A percentile compares a stretch with the other conserved stretches of the same genome.
Evolutionary conservation across 495 filamentous ascomycete species (phyloP).

Genomic region (Talaromyces ruber): DNA sequence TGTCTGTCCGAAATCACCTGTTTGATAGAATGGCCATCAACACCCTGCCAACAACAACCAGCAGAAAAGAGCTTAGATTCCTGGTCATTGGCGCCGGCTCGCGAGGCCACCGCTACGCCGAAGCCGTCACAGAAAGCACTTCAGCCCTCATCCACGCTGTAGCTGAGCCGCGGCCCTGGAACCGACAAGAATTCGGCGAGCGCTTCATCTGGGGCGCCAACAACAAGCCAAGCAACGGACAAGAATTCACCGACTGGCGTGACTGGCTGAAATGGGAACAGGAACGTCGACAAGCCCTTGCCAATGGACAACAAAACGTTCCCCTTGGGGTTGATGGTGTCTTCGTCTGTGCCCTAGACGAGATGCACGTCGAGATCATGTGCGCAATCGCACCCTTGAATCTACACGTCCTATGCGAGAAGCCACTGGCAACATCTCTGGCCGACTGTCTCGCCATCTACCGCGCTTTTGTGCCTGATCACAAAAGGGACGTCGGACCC

Average conservation of each 20-base stretch:
- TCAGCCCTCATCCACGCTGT: constrained; percentile 64
- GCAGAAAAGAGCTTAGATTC: constrained; percentile 32
- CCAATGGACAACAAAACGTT: constrained; percentile 5
- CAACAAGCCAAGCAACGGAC: constrained; percentile 35
- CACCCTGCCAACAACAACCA: background rate
- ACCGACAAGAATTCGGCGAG: constrained; percentile 57
- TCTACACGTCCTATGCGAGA: constrained; percentile 89
- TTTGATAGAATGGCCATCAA: background rate
- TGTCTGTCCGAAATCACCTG: no score
- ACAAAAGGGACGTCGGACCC: background rate
- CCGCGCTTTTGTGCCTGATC: constrained; percentile 31
- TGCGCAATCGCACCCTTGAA: constrained; percentile 56
- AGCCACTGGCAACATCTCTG: constrained; percentile 76
- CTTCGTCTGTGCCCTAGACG: constrained; percentile 83
- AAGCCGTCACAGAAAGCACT: constrained; percentile 50
- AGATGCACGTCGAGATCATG: constrained; percentile 76
- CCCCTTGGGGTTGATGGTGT: constrained; percentile 55
- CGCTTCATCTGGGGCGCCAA: constrained; percentile 58
- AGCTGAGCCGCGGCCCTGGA: constrained; percentile 72
- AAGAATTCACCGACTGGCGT: constrained; percentile 66
- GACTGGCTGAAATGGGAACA: constrained; percentile 61
- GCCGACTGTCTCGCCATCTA: constrained; percentile 69
- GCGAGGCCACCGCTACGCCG: constrained; percentile 68
- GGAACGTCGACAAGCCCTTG: constrained; percentile 32
- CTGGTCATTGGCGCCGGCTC: constrained; percentile 86